Conservation (phyloP, 2,329 filamentous ascomycete genomes). For the Xylaria sp. region DNA sequence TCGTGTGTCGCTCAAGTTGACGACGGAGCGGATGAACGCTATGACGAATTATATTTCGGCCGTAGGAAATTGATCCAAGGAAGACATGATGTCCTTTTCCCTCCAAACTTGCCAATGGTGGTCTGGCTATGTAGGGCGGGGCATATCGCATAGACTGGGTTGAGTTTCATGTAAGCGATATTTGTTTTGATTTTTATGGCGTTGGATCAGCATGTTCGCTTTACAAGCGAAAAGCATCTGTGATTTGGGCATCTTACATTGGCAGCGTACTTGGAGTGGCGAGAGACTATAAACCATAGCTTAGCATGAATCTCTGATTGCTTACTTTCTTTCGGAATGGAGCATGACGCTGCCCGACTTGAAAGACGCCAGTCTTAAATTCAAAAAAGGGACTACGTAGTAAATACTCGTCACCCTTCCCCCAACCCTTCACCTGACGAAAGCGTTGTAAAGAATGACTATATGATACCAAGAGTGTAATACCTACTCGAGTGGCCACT, state of each 20-base stretch:
- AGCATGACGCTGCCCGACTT: background rate
- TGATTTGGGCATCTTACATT: constrained; percentile 10
- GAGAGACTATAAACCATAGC: background rate
- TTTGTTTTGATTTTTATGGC: constrained; percentile 16
- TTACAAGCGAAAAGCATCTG: constrained; percentile 16
- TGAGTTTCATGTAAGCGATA: constrained; percentile 8
- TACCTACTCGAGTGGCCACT: background rate
- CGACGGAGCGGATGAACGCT: constrained; percentile 86
- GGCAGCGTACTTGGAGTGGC: background rate
- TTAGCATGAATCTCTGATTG: background rate
- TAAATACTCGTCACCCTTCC: background rate
- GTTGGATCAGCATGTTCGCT: constrained; percentile 6
- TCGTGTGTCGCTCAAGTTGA: constrained; percentile 89
- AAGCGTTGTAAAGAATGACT: no score
- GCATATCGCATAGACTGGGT: constrained; percentile 9
- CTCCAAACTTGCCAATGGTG: background rate
- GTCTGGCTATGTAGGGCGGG: background rate
- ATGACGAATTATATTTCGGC: constrained; percentile 65
- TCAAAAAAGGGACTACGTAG: background rate
- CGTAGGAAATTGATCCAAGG: constrained; percentile 50
- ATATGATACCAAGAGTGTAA: background rate
- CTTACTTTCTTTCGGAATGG: background rate
- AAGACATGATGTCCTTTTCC: constrained; percentile 2
- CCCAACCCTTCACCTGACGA: background rate
- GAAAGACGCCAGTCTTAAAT: background rate